Evolutionary conservation across 2,329 filamentous ascomycete genomes (phyloP), one percentile per base, ranked within the genome.

Genomic region (Hymenoscyphus fructigenus): DNA sequence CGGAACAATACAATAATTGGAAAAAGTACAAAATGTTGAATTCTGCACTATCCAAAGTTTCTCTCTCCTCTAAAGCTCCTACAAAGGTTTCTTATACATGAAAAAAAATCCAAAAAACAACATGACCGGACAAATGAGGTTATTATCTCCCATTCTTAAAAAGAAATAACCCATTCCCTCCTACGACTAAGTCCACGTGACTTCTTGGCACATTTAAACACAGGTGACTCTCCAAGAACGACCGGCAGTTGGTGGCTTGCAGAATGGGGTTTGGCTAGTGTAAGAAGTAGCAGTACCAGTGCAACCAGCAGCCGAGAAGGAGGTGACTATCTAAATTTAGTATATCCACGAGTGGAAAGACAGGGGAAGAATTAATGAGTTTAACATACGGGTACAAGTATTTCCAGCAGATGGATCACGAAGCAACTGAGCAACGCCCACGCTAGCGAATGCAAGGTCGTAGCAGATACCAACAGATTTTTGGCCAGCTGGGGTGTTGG

Each of bases 1-100:
- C 15, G 10, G 10, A 12, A 14, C 34, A 38, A 50, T 23, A 10
- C 6, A 47, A 23, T 7, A 12, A 50, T 23, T 50, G 20, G 44
- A 26, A 23, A 50, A 50, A 50, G 44, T 20, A 50, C 44, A 50
- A 50, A 50, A 50, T 50, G 44, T 50, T 50, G 44, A 50, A 50
- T 50, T 50, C 10, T 23, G 44, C n/a, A 50, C 44, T 50, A 50
- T 50, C 44, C 20, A 26, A 50, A 23, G 20, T 50, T 50, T 50
- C 6, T 23, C 44, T 6, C 20, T 5, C 17, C 17, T 9, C n/a
- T 23, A 23, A 26, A 50, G 20, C 44, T 12, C 7, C 9, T 3
- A 50, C n/a, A 50, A 23, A 50, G 26, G 10, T 50, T 50, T 23
- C 44, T 20, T 3, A 12, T 50, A 50, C n/a, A 12, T 50, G 41